These are phyloP conservation scores for Mycena kentingensis DNA, from an alignment of 768 basidiomycete genomes.

Conservation along the genomic window DNA sequence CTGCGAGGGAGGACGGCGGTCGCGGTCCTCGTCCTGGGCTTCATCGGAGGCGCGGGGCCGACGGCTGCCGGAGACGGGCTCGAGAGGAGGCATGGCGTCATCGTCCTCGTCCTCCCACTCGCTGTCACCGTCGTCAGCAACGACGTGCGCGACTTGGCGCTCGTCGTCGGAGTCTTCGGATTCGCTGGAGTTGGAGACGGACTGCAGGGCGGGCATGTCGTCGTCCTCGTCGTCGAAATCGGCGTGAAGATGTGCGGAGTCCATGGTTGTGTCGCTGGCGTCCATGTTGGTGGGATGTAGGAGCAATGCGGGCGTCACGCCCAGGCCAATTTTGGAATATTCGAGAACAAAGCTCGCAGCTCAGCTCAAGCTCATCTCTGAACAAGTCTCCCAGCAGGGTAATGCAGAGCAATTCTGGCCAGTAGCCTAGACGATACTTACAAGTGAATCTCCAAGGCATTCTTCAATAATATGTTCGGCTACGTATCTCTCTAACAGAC, in stretches of 20 bases:
- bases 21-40: constrained; percentile 61
- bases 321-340: too few relatives aligned
- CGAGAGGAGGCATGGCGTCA: constrained; percentile 33
- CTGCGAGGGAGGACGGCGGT: constrained; percentile 66
- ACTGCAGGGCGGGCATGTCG: constrained; percentile 45
- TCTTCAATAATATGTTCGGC: too few relatives aligned
- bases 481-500: too few relatives aligned
- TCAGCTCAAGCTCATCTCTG: too few relatives aligned
- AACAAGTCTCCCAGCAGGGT: too few relatives aligned
- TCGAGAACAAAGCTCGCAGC: too few relatives aligned
- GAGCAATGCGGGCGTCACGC: too few relatives aligned
- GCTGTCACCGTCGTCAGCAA: constrained; percentile 34
- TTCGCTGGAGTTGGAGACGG: constrained; percentile 38
- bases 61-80: constrained; percentile 25
- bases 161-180: constrained; percentile 35
- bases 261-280: constrained; percentile 14
- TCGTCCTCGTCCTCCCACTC: constrained; percentile 34
- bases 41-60: constrained; percentile 40
- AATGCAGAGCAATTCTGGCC: too few relatives aligned
- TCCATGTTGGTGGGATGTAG: too few relatives aligned
- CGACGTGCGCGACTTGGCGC: constrained; percentile 26
- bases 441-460: too few relatives aligned
- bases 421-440: too few relatives aligned
- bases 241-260: constrained; percentile 1
- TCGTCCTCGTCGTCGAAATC: constrained; percentile 34